A percentile compares a stretch with the other conserved stretches of the same genome.
Conservation (phyloP, 768 basidiomycete genomes). For the Coprinellus micaceus region DNA sequence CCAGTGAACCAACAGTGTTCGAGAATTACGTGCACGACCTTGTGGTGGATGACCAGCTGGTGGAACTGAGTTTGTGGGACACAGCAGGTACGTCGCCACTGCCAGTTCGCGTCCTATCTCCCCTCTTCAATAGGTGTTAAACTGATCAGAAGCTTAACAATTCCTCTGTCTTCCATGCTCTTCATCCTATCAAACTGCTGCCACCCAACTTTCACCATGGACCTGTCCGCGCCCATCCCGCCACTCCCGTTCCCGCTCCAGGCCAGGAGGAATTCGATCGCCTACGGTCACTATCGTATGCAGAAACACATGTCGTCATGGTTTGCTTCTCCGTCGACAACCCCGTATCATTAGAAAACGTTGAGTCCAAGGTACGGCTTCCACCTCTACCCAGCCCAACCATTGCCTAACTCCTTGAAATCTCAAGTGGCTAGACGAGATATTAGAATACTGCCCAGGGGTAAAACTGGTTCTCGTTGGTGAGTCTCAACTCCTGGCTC, state of each 20-base stretch:
- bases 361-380: conserved; percentile 76
- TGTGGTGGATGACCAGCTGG: conserved; percentile 77
- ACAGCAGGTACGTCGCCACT: conserved; percentile 71
- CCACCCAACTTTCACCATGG: not conserved
- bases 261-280: conserved; percentile 97
- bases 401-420: not conserved
- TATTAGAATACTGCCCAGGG: conserved; percentile 88
- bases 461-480: conserved; percentile 95
- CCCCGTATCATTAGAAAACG: conserved; percentile 91
- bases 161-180: not conserved
- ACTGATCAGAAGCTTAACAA: conserved; percentile 3
- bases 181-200: not conserved
- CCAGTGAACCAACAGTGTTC: conserved; percentile 89
- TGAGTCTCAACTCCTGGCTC: conserved; percentile 37
- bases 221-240: not conserved
- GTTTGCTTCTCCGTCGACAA: conserved; percentile 97
- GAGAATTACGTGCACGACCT: conserved; percentile 96
- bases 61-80: conserved; percentile 95
- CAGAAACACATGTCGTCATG: conserved; percentile 95
- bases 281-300: conserved; percentile 89
- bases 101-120: not conserved
- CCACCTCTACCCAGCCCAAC: not conserved
- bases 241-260: conserved; percentile 26
- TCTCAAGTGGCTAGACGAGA: conserved; percentile 86
- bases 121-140: not conserved